Base-by-base conservation (phyloP, 2,329 filamentous ascomycete genomes). In the Phyllosticta citriasiana region DNA sequence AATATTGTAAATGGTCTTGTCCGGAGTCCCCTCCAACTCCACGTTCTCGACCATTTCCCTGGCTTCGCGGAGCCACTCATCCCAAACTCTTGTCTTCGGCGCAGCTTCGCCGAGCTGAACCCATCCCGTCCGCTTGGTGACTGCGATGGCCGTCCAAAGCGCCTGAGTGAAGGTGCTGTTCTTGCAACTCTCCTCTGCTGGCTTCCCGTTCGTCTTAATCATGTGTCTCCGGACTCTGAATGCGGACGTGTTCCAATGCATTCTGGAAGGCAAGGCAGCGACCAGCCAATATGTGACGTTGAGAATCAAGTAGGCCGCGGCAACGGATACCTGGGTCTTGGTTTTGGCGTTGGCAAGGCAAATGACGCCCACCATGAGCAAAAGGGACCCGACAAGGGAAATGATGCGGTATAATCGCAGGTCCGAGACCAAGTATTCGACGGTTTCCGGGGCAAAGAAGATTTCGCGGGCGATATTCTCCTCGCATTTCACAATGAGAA, bases 301-400 rank as follows among this genome's bases (percentile, higher is more conserved):
- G 47, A 80, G 75, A 12, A 80, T 66, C 71, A 81, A 77, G 65
- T 79, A 82, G 0, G 77, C 73, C 1, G 70, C 78, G 0, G 77
- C 79, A 75, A 79, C 81, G 1, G 74, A 77, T 35, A 79, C 74
- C 63, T 82, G 79, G 0, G 76, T 69, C 52, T 77, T 70, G 10
- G 79, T 75, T 25, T 73, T 74, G 2, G 79, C 75, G 60, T 81
- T 82, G 63, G 77, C 79, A 2, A 82, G 74, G 52, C 73, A 75
- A 52, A 82, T 78, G 64, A 82, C 78, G 12, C 79, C 79, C 47
- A 78, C 72, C 79, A 82, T 81, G 56, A 82, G 74, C 69, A 81
- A 72, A 54, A 80, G 69, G 5, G 79, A 81, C 63, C 78, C 79
- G 2, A 79, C 65, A 24, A 82, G 68, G n/a, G 78, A 78, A 12